Conservation (phyloP, 2,329 filamentous ascomycete species). For the Curvularia eragrostidis region DNA sequence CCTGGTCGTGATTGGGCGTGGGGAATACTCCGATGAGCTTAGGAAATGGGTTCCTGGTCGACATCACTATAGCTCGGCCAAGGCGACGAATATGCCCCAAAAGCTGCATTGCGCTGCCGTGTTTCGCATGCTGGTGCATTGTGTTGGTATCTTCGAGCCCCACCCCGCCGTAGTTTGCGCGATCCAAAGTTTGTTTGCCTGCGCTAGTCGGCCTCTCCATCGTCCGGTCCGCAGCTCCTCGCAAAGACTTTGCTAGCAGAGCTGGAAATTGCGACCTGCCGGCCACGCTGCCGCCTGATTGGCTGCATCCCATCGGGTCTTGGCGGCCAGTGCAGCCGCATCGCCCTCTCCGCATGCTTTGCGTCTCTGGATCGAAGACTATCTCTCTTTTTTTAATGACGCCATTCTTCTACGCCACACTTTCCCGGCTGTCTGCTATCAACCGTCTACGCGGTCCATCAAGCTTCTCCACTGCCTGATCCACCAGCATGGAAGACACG, state of each 20-base stretch:
- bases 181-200: constrained; percentile 1
- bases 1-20: constrained; percentile 15
- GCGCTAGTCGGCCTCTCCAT: constrained; percentile 4
- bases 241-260: constrained; percentile 8
- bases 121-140: constrained; percentile 1
- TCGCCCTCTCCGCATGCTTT: constrained; percentile 3
- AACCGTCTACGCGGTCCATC: background rate
- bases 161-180: background rate
- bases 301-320: background rate
- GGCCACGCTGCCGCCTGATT: background rate
- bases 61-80: constrained; percentile 4
- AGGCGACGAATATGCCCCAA: background rate
- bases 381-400: constrained; percentile 7
- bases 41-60: constrained; percentile 14
- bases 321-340: constrained; percentile 8
- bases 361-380: constrained; percentile 6
- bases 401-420: constrained; percentile 4
- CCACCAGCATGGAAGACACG: constrained; percentile 31
- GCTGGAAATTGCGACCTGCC: constrained; percentile 7
- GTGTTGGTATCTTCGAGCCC: background rate
- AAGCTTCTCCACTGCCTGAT: background rate
- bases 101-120: constrained; percentile 1
- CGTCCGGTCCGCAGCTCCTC: constrained; percentile 3
- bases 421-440: constrained; percentile 7
- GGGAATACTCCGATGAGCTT: constrained; percentile 16